phyloP scores from a whole-genome alignment of 345 rosid species.

The Orychophragmus violaceus region DNA sequence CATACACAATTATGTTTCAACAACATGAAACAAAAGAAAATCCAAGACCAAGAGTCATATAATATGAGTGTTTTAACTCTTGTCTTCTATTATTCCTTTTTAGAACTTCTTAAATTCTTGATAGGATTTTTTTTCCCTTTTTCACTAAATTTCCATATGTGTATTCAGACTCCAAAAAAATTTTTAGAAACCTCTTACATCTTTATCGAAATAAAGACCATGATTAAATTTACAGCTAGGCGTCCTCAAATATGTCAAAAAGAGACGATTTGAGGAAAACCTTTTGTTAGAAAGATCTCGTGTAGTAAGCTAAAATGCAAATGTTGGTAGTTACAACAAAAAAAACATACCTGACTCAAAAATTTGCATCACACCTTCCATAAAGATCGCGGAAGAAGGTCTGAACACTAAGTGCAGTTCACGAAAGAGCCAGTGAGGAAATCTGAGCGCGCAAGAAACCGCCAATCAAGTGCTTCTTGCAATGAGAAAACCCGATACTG shows the following conservation, averaged over 20 bases:
- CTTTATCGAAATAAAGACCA: not conserved
- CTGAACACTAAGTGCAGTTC: slow-evolving; percentile 75
- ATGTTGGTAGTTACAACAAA: too few relatives aligned
- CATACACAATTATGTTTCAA: not conserved
- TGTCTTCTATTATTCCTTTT: not conserved
- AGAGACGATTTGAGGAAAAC: not conserved
- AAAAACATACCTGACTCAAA: slow-evolving; percentile 49
- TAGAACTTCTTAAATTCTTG: not conserved
- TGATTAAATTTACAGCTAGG: not conserved
- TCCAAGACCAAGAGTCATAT: slow-evolving; percentile 18
- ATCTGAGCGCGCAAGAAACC: slow-evolving; percentile 62
- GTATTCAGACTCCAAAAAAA: not conserved
- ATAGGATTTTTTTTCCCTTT: not conserved
- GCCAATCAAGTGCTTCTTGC: slow-evolving; percentile 90
- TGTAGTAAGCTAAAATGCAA: too few relatives aligned
- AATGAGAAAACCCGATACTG: slow-evolving; percentile 52
- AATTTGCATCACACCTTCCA: slow-evolving; percentile 62
- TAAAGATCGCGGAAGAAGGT: slow-evolving; percentile 36
- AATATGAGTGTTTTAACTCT: too few relatives aligned
- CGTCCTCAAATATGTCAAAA: not conserved
- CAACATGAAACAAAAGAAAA: not conserved
- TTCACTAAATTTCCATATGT: slow-evolving; percentile 3
- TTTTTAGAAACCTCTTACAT: not conserved
- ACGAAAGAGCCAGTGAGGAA: slow-evolving; percentile 77
- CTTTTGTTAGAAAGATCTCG: not conserved